Evolutionary conservation across 805 yeast species (phyloP).

Genomic region (Kodamaea kaohsiungensis): DNA sequence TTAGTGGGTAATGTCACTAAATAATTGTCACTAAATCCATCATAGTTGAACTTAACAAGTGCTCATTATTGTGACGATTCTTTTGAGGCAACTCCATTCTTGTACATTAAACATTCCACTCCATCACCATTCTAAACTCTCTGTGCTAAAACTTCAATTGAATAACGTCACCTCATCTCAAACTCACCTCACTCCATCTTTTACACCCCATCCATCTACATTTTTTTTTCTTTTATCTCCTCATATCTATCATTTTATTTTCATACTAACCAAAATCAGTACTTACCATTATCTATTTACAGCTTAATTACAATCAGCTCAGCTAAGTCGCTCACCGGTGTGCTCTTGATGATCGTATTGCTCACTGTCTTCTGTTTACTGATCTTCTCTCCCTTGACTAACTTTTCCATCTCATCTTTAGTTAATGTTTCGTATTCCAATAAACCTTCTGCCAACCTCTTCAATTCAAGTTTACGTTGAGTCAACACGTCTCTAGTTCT

Average conservation of each 20-base stretch:
- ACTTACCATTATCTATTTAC: not conserved
- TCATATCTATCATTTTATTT: not conserved
- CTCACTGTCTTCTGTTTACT: constrained; percentile 67
- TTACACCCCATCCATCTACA: not conserved
- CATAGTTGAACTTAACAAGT: no score
- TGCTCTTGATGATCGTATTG: constrained; percentile 57
- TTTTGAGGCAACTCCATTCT: no score
- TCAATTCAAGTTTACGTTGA: constrained; percentile 67
- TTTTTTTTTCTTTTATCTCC: not conserved
- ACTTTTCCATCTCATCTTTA: constrained; percentile 83
- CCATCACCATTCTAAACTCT: no score
- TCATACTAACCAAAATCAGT: not conserved
- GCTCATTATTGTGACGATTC: no score
- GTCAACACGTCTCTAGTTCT: constrained; percentile 72
- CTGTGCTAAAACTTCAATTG: no score
- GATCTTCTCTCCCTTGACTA: constrained; percentile 77
- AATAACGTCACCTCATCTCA: no score
- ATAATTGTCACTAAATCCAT: no score
- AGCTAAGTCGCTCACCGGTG: constrained; percentile 4
- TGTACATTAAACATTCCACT: no score
- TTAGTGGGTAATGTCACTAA: no score
- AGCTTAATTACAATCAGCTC: constrained; percentile 7
- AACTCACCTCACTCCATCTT: not conserved
- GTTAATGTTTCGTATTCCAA: constrained; percentile 94
- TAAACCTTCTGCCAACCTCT: constrained; percentile 87